Base-by-base conservation (phyloP, 1,284 basidiomycete genomes). In the Malassezia yamatoensis region DNA sequence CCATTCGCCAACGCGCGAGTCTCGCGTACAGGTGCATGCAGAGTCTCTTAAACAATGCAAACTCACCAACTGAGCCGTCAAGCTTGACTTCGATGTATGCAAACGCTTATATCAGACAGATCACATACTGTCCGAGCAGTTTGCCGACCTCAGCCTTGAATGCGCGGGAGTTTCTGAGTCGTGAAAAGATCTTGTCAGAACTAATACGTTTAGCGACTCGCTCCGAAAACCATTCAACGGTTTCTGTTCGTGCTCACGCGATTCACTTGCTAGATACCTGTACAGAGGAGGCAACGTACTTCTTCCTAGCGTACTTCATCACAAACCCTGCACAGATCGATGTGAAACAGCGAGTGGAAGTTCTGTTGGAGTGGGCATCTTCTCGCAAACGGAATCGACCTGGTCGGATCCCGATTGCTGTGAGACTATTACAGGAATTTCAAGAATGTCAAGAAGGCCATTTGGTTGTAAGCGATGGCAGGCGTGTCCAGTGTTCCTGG, bases 391-490 rank as follows among this genome's bases (percentile, higher is more conserved):
- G 38, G 16, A 21, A n/a, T n/a, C 38, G 32, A 7, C 10, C 24
- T 15, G 48, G 49, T 21, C 49, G 54, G 12, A 16, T 34, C 3
- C 49, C 24, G 29, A 21, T 51, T 18, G 54, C 54, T 8, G 36
- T 41, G 15, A 45, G 43, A 8, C 43, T 57, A 1, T 36, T 52
- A 2, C 49, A 37, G 13, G 21, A 40, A 7, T 16, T 56, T 8
- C 32, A 56, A 36, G 42, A 32, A 38, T 56, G 54, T 40, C 54
- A 56, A 36, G 35, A 29, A 13, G 43, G 45, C 29, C 54, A 49
- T 12, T 45, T 56, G 7, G 12, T 38, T 10, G 35, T 49, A 8
- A 16, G 34, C 13, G 54, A 56, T 38, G 54, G 54, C 35, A 42
- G 49, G 2, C 24, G 18, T 33, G 20, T 51, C 6, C 32, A 43